Evolutionary conservation across 2,329 filamentous ascomycete genomes (phyloP).

Genomic region (Xylaria sp.): DNA sequence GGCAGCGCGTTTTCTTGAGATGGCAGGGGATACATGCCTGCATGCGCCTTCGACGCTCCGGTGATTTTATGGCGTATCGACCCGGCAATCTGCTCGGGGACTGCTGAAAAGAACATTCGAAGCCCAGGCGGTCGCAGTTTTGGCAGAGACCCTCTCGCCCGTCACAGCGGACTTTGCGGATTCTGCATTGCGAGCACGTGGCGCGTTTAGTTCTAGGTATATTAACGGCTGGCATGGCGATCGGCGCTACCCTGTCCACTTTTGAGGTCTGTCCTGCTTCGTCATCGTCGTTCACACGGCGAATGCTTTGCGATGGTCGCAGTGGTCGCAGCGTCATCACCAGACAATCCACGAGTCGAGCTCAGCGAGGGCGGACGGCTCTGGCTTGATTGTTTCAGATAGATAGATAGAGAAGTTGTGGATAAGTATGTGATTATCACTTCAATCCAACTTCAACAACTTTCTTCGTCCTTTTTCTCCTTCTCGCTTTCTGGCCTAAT

Average conservation of each 20-base stretch:
- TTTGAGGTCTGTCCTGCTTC: neutral
- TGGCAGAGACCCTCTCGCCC: conserved; percentile 46
- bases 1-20: conserved; percentile 47
- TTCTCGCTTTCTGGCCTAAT: neutral
- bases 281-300: conserved; percentile 7
- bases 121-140: conserved; percentile 50
- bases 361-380: neutral
- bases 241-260: conserved; percentile 9
- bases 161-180: conserved; percentile 49
- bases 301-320: conserved; percentile 40
- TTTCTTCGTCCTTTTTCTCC: conserved; percentile 11
- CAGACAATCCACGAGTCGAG: neutral
- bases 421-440: neutral
- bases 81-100: conserved; percentile 37
- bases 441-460: conserved; percentile 4
- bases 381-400: neutral
- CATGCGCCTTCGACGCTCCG: conserved; percentile 45
- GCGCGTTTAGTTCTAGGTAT: conserved; percentile 37
- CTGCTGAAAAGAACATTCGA: conserved; percentile 50
- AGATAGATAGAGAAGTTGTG: neutral
- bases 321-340: conserved; percentile 44
- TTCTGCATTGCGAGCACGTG: conserved; percentile 46
- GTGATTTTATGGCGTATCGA: conserved; percentile 43
- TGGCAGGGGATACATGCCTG: conserved; percentile 48
- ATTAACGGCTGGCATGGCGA: conserved; percentile 21